Evolutionary conservation across 805 yeast species (phyloP), one percentile per base, ranked within the genome.

Genomic region (Metschnikowia gelsemii): DNA sequence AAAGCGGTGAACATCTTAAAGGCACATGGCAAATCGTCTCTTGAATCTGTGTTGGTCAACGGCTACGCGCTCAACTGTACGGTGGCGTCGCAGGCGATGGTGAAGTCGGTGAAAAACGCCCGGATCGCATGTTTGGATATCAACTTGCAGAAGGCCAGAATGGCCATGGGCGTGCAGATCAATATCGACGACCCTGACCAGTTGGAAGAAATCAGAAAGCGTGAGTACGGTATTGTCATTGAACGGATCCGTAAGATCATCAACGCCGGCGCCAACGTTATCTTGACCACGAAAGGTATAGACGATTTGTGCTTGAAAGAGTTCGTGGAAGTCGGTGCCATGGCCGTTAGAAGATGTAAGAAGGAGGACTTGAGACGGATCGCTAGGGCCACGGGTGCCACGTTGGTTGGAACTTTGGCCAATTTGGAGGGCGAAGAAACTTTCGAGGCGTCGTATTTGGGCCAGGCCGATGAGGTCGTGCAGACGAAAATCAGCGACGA

Each of bases 121-220:
- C 82, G 81, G 54, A 86, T 89, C 53, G 97, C 97, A 2, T 80
- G 88, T 52, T 73, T 89, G 57, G 97, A 89, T 67, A 78, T 93
- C 64, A 91, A 95, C 66, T 72, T 93, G 59, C 99, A 95, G 63
- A 91, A 90, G 64, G 93, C 96, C 2, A 80, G 90, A 61, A 88
- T 93, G 96, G 96, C 97, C 30, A 81, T 93, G 81, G 99, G 99
- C 41, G 98, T 93, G 39, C 95, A 89, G 64, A 87, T 93, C 64
- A 90, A 90, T 61, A 88, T 93, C 59, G 96, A 87, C 56, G 97
- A 93, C 63, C 99, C 99, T 30, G 96, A 93, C 55, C 96, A 88
- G 67, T 77, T 93, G 54, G 99, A 93, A 70, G 86, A 87, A 55
- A 87, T 89, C 53, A 77, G 96, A 58, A 80, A 86, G 62, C 79